A percentile compares a stretch with the other conserved stretches of the same genome.
phyloP scores from a whole-genome alignment of 106 monocot species.

The Dioscorea dumetorum region DNA sequence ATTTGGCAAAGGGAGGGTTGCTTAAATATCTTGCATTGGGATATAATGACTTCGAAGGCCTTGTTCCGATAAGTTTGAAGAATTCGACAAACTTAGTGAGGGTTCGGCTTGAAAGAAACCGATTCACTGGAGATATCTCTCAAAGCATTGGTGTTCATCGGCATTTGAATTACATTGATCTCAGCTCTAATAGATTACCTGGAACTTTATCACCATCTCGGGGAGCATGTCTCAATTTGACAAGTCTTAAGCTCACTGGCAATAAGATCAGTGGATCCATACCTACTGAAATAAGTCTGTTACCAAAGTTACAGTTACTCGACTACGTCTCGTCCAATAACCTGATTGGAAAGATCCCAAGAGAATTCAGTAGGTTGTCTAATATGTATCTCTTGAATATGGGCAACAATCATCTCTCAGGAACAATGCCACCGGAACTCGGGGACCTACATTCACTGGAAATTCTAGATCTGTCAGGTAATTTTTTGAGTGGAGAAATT shows the following conservation, averaged over 20 bases:
- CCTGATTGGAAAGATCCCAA: background rate
- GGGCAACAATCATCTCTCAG: slow-evolving; percentile 13
- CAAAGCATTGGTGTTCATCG: background rate
- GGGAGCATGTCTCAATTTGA: background rate
- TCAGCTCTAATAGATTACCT: slow-evolving; percentile 1
- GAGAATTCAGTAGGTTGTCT: background rate
- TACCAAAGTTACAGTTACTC: background rate
- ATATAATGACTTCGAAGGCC: background rate
- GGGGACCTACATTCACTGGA: background rate
- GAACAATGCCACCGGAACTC: slow-evolving; percentile 3
- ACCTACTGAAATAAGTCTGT: background rate
- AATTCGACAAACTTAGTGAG: slow-evolving; percentile 2
- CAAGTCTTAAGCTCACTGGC: background rate
- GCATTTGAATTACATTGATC: background rate
- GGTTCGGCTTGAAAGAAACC: background rate
- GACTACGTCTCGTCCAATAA: background rate
- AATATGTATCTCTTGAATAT: background rate
- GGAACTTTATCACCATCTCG: slow-evolving; percentile 1
- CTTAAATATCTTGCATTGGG: background rate
- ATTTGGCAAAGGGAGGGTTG: slow-evolving; percentile 1
- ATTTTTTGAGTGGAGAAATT: slow-evolving; percentile 5
- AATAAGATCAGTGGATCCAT: slow-evolving; percentile 1
- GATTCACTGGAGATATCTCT: slow-evolving; percentile 2
- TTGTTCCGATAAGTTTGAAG: background rate
- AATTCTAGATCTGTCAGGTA: slow-evolving; percentile 17